Evolutionary conservation across 441 rosid genomes (phyloP).

Genomic region (Euphorbia corollata): DNA sequence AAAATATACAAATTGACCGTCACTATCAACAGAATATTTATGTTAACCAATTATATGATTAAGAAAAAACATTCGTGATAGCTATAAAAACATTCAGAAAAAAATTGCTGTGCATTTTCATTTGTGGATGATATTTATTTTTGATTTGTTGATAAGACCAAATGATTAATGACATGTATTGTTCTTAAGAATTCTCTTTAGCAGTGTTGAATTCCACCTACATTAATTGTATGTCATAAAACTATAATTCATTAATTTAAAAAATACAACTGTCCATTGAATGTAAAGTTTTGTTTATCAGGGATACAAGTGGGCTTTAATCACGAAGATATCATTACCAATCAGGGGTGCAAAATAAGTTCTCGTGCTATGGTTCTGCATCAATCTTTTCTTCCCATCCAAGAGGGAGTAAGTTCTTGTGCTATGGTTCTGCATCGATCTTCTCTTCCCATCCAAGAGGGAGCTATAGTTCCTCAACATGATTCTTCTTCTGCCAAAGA

Average conservation of each 20-base stretch:
- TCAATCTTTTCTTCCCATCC: not conserved
- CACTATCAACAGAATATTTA: no score
- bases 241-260: not conserved
- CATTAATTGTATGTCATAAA: no score
- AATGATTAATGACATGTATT: no score
- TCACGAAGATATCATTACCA: not conserved
- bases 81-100: no score
- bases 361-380: not conserved
- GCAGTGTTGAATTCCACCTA: no score
- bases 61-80: no score
- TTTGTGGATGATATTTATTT: no score
- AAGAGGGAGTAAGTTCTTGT: not conserved
- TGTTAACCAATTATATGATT: no score
- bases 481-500: not conserved
- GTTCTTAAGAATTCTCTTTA: no score
- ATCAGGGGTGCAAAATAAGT: not conserved
- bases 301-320: not conserved
- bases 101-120: no score
- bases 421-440: not conserved
- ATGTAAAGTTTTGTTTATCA: not conserved
- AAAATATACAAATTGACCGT: no score
- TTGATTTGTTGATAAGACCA: no score
- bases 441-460: not conserved
- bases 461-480: slow-evolving; percentile 9
- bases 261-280: not conserved